Percentiles rank a stretch among this genome's conserved stretches.
These are phyloP conservation scores for Cyclotella baltica DNA, from an alignment of 108 stramenopile species.

Conservation along the genomic window DNA sequence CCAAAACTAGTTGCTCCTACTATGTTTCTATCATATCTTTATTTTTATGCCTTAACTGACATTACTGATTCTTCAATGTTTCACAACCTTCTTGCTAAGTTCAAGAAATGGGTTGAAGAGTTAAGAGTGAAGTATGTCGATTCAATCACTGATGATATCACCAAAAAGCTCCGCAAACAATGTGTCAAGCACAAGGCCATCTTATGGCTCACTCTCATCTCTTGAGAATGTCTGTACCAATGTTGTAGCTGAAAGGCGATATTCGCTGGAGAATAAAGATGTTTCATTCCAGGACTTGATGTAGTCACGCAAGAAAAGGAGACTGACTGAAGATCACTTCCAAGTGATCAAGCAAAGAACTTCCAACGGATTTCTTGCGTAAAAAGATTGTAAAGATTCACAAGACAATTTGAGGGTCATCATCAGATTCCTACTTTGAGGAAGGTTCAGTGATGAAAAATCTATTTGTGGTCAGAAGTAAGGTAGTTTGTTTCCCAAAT, in stretches of 20 bases:
- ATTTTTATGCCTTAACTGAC: neutral
- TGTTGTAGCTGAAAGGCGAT: neutral
- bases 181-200: neutral
- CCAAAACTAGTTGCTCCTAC: neutral
- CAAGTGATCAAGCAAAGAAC: neutral
- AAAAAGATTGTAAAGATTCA: no score
- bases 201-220: slow-evolving; percentile 9
- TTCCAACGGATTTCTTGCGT: neutral
- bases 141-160: slow-evolving; percentile 8
- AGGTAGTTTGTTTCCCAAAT: slow-evolving; percentile 27
- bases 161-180: slow-evolving; percentile 8
- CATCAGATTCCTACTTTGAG: slow-evolving; percentile 13
- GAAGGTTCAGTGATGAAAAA: slow-evolving; percentile 29
- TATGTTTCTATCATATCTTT: slow-evolving; percentile 1
- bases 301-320: slow-evolving; percentile 7
- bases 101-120: slow-evolving; percentile 28
- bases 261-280: neutral
- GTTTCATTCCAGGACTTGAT: neutral
- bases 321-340: slow-evolving; percentile 22
- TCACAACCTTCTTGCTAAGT: slow-evolving; percentile 9
- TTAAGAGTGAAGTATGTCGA: slow-evolving; percentile 7
- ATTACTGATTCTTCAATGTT: neutral
- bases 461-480: slow-evolving; percentile 4
- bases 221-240: neutral
- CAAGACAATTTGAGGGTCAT: neutral